Base-by-base conservation (phyloP, 177 flowering plant species). In the Telopea speciosissima region DNA sequence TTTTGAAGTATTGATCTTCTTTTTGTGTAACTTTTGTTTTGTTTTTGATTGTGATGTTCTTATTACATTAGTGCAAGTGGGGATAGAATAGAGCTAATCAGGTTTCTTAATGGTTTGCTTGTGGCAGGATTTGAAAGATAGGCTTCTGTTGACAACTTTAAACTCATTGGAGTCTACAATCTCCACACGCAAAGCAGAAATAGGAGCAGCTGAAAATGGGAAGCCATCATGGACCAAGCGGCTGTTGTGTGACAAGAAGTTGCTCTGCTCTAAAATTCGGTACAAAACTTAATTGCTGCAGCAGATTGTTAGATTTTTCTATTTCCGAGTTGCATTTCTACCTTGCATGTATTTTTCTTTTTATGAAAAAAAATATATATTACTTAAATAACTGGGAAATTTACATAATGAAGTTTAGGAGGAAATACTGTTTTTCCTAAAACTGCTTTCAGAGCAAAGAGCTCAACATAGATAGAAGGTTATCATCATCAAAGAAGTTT, bases 141-240 rank as follows among this genome's bases (percentile, higher is more conserved):
- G 69, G 58, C 72, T 85, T 65, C 89, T 89, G 17, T 67, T 80
- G 70, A 84, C 95, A 5, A 85, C 93, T 60, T 76, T 92, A 66
- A 85, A 84, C 76, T 81, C 86, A 11, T 70, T 92, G 17, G 97
- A 92, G 74, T 82, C 89, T 24, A 90, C 89, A 33, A 85, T 92
- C 64, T 58, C 76, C 44, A 78, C 84, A 56, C 85, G 95, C 10
- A 86, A 87, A 76, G 88, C 79, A 68, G 90, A 92, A 79, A n/a
- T 79, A 72, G 70, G 70, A 52, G 72, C 45, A 25, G 25, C 73
- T 33, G 61, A 73, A 72, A 72, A 59, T 72, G 86, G 80, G 40
- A 90, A 90, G 70, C 87, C 92, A 1, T 92, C 97, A 19, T 92
- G 97, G 95, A 92, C 97, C 1, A 89, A 86, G 71, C 78, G 85